Base-by-base conservation (phyloP, 106 monocot genomes). In the Dendrobium chrysotoxum region DNA sequence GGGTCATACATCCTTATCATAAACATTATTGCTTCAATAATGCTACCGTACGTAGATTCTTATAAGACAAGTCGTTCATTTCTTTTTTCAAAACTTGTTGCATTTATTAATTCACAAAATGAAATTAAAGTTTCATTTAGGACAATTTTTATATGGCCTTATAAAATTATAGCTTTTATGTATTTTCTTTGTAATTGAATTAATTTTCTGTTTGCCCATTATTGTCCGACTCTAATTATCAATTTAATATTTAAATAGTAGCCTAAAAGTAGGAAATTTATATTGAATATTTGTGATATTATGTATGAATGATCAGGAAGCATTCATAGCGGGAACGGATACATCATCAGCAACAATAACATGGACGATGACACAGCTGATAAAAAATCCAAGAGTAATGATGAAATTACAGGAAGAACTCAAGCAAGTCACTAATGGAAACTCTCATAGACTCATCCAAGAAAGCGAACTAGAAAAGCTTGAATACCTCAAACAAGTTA, bases 311-410 rank as follows among this genome's bases (percentile, higher is more conserved):
- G 30, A 28, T 31, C 47, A 86, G 82, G 82, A 86, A 28, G 40
- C 79, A 45, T 67, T 86, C 13, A 12, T 75, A 44, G 86, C 58
- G 12, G 86, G 78, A n/a, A 79, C 86, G 0, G 83, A 82, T 28
- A 86, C 86, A 13, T 76, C 86, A 17, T 47, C 79, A 5, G 67
- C 83, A 25, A 77, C 83, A 41, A 26, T 86, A 21, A 78, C 39
- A 28, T 82, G 68, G 78, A 64, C 79, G 8, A 78, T 86, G 79
- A 18, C 79, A n/a, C 82, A 86, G 50, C 72, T 86, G 0, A 58
- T 80, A 1, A 76, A 15, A 40, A 79, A 86, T 31, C 80, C 86
- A 9, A 28, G 18, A 53, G 54, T 70, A 0, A 82, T 86, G 83
- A 35, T 2, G 1, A 83, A 82, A 5, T 46, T 53, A 7, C 86